A percentile compares a stretch with the other conserved stretches of the same genome.
phyloP scores from a whole-genome alignment of 306 rosid genomes.

The Trifolium dubium region DNA sequence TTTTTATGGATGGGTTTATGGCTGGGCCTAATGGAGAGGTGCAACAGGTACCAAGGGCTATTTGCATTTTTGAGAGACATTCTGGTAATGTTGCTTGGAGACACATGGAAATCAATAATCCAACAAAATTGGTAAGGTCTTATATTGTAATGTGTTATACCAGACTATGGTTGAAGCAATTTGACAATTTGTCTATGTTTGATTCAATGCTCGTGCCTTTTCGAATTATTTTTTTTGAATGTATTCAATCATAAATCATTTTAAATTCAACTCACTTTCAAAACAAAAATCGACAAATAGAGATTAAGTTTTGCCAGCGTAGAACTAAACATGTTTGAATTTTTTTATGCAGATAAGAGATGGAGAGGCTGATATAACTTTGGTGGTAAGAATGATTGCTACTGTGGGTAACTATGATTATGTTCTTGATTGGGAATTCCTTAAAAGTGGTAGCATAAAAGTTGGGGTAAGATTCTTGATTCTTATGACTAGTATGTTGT shows the following conservation, averaged over 20 bases:
- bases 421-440: slow-evolving; percentile 93
- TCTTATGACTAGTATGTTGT: neutral
- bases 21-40: slow-evolving; percentile 69
- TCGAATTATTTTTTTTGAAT: no score
- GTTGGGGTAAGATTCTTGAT: slow-evolving; percentile 68
- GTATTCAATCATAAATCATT: no score
- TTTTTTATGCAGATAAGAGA: slow-evolving; percentile 64
- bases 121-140: slow-evolving; percentile 59
- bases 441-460: slow-evolving; percentile 70
- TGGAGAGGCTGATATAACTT: slow-evolving; percentile 63
- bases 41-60: slow-evolving; percentile 67
- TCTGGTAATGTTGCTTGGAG: slow-evolving; percentile 78
- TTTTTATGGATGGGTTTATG: slow-evolving; percentile 70
- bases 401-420: slow-evolving; percentile 91
- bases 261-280: no score
- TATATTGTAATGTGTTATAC: neutral
- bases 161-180: neutral
- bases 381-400: slow-evolving; percentile 91
- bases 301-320: no score
- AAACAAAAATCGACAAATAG: no score
- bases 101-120: slow-evolving; percentile 85
- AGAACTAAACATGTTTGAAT: neutral
- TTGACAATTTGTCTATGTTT: no score
- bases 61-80: slow-evolving; percentile 75
- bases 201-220: no score